Percentiles rank a stretch among this genome's conserved stretches.
These are phyloP conservation scores for Pseudocercospora macadamiae DNA, from an alignment of 2,329 filamentous ascomycete genomes.

Conservation along the genomic window DNA sequence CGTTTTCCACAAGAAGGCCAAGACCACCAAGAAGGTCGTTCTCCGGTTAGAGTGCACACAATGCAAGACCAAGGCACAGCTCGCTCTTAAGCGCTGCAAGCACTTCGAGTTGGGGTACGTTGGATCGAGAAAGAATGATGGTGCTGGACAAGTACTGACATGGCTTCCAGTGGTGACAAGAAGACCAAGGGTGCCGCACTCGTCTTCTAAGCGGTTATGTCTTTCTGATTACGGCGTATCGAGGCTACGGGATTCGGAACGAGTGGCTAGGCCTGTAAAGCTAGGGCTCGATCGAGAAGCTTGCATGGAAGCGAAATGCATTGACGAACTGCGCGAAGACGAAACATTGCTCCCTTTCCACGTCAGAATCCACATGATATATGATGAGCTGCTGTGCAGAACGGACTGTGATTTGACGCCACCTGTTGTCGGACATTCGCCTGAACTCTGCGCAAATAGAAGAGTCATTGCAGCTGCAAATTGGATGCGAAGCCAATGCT, in stretches of 20 bases:
- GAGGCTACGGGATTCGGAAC: constrained; percentile 26
- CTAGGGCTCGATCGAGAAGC: constrained; percentile 20
- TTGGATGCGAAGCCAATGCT: too few relatives aligned
- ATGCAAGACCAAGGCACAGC: constrained; percentile 98
- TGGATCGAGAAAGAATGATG: background rate
- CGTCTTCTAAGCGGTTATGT: constrained; percentile 78
- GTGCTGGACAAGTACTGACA: constrained; percentile 34
- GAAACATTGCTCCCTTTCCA: background rate
- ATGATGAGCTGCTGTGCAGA: too few relatives aligned
- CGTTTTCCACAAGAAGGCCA: constrained; percentile 99
- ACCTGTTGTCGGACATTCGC: too few relatives aligned
- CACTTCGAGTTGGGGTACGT: constrained; percentile 99
- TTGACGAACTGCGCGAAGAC: constrained; percentile 11
- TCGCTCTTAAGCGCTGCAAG: constrained; percentile 99
- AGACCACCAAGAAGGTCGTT: constrained; percentile 99
- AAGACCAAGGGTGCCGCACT: constrained; percentile 99
- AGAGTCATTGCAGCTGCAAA: too few relatives aligned
- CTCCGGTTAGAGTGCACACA: constrained; percentile 94
- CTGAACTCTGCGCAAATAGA: too few relatives aligned
- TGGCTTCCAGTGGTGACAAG: constrained; percentile 87
- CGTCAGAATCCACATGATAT: background rate
- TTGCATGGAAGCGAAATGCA: constrained; percentile 19
- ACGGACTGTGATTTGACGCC: too few relatives aligned
- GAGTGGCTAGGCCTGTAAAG: constrained; percentile 29
- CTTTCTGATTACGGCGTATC: constrained; percentile 32